Base-by-base conservation (phyloP, 441 rosid genomes). In the Capsella rubella region DNA sequence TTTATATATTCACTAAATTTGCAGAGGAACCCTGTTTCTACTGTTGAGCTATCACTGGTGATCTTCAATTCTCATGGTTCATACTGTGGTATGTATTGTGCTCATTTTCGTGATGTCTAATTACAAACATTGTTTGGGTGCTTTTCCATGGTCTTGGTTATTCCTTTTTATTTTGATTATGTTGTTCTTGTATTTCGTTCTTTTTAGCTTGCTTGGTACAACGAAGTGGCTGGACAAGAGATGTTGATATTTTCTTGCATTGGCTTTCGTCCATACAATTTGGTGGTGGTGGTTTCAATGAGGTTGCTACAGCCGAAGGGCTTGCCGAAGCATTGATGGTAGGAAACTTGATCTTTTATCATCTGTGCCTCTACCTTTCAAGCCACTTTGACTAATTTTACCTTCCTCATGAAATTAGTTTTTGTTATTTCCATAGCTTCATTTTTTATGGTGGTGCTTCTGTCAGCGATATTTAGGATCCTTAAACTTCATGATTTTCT, bases 291-390 rank as follows among this genome's bases (percentile, higher is more conserved):
- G 98, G 98, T 82, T 95, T 93, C 80, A 84, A 77, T 74, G 95
- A 95, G 73, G 98, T 86, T 78, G 99, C 98, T 31, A 91, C 95
- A 79, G 99, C 99, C 2, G 98, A 95, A 85, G 98, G 99, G 69
- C 97, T 95, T 69, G 83, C 97, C 64, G 97, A 95, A 80, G 97
- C 99, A 66, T 75, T 95, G 71, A 95, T 95, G 99, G 98, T 95
- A 79, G 57, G 80, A 34, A 51, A 64, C 55, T 59, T 42, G 53
- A 51, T 71, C 64, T 63, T 42, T 57, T 34, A 1, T 69, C 8
- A 53, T 68, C 69, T 74, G 28, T 60, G 37, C 18, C 31, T 53
- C 32, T 58, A 34, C 52, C 29, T 50, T 57, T 56, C 42, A 64
- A 64, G 43, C 52, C 13, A 28, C 64, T 51, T 32, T 67, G 65